phyloP scores from a whole-genome alignment of 768 basidiomycete species.

The Sutorius australiensis region DNA sequence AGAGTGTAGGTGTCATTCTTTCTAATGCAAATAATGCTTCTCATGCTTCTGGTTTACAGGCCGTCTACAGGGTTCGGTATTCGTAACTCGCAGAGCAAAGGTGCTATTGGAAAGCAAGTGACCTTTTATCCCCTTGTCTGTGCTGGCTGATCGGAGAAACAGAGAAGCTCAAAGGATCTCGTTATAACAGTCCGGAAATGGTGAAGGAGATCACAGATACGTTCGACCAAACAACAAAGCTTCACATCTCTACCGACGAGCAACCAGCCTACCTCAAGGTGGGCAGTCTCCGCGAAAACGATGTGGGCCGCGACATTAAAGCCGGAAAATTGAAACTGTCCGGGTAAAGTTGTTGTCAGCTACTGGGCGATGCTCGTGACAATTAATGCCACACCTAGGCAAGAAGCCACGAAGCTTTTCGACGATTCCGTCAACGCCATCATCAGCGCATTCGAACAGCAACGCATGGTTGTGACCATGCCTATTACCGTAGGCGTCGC shows the following conservation, averaged over 20 bases:
- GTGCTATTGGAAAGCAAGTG: conserved; percentile 29
- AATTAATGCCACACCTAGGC: conserved; percentile 13
- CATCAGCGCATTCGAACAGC: conserved; percentile 29
- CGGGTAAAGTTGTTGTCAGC: conserved; percentile 22
- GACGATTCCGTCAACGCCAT: conserved; percentile 37
- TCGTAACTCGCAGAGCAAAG: conserved; percentile 32
- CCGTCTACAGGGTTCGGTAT: conserved; percentile 36
- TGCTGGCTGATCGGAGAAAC: neutral
- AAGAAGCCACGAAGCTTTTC: conserved; percentile 38
- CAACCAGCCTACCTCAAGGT: conserved; percentile 38
- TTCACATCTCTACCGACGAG: conserved; percentile 32
- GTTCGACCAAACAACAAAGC: conserved; percentile 37
- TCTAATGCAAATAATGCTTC: neutral
- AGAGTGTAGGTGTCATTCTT: conserved; percentile 22
- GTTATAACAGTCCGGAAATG: conserved; percentile 25
- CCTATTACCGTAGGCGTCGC: conserved; percentile 28
- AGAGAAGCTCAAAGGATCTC: conserved; percentile 30
- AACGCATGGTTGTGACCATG: conserved; percentile 17
- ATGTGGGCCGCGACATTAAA: conserved; percentile 28
- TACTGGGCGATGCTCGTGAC: neutral
- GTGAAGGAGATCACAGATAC: conserved; percentile 28
- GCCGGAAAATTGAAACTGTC: conserved; percentile 35
- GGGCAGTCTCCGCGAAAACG: conserved; percentile 33
- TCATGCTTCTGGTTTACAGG: conserved; percentile 14
- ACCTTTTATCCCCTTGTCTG: neutral